These are phyloP conservation scores for Hericium rajendrae DNA, from an alignment of 768 basidiomycete genomes.

Conservation along the genomic window DNA sequence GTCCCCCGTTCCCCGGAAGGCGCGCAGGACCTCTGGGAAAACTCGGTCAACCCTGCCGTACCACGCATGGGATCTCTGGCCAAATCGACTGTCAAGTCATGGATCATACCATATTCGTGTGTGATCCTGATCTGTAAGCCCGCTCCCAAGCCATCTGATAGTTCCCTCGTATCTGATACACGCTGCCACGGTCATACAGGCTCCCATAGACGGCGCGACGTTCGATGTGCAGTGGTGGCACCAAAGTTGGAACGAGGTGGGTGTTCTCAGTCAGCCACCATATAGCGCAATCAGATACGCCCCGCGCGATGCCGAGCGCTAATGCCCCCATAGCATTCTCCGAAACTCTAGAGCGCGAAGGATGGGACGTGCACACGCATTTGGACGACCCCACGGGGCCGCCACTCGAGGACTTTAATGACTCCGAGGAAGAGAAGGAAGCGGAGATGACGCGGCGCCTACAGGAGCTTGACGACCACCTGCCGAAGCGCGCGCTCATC, in stretches of 20 bases:
- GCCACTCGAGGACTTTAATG: conserved; percentile 52
- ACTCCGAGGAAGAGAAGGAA: conserved; percentile 44
- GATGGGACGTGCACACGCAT: conserved; percentile 71
- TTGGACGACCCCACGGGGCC: conserved; percentile 48
- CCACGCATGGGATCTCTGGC: conserved; percentile 35
- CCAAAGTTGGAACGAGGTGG: conserved; percentile 71
- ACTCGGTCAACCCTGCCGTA: conserved; percentile 49
- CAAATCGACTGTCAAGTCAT: conserved; percentile 51
- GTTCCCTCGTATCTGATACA: background rate
- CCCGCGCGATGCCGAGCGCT: background rate
- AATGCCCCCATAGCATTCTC: conserved; percentile 44
- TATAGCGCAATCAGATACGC: conserved; percentile 10
- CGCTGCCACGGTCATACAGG: conserved; percentile 34
- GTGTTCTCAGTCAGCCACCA: conserved; percentile 16
- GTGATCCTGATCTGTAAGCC: conserved; percentile 84
- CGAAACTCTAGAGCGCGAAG: conserved; percentile 49
- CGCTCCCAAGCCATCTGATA: background rate
- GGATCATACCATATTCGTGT: conserved; percentile 82
- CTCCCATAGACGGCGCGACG: conserved; percentile 89
- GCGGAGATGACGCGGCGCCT: conserved; percentile 38
- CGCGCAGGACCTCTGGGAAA: conserved; percentile 60
- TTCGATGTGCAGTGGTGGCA: conserved; percentile 82
- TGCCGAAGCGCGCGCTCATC: conserved; percentile 66
- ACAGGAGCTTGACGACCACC: conserved; percentile 40
- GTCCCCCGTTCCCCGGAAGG: conserved; percentile 55